A percentile compares a stretch with the other conserved stretches of the same genome.
Evolutionary conservation across 768 basidiomycete genomes (phyloP).

Genomic region (Suillus alpinus): DNA sequence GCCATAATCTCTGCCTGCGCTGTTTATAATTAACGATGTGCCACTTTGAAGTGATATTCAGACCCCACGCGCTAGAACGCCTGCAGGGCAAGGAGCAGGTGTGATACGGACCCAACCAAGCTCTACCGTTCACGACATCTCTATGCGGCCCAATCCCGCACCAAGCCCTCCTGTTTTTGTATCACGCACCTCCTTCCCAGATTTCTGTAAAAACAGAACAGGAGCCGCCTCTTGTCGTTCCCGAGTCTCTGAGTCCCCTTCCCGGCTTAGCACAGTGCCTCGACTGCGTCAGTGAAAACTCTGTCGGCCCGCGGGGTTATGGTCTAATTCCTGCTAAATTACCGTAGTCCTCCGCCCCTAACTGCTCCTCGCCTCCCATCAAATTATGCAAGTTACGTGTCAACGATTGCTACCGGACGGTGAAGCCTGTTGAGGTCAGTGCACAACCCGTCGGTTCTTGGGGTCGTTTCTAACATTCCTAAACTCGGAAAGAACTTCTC

Average conservation of each 20-base stretch:
- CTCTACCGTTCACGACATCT: conserved; percentile 43
- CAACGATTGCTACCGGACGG: too few relatives aligned
- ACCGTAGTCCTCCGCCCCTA: neutral
- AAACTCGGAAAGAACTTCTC: too few relatives aligned
- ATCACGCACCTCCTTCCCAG: neutral
- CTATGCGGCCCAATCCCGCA: conserved; percentile 51
- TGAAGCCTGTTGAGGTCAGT: conserved; percentile 8
- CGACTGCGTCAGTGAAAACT: neutral
- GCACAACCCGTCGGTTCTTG: too few relatives aligned
- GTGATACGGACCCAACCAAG: conserved; percentile 45
- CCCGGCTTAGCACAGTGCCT: neutral
- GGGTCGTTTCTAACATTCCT: neutral
- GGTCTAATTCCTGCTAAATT: neutral
- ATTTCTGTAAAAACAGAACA: neutral
- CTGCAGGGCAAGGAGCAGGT: conserved; percentile 1
- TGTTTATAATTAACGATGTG: neutral
- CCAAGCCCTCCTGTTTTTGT: conserved; percentile 32
- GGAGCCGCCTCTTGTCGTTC: too few relatives aligned
- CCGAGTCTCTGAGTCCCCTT: neutral
- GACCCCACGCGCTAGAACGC: neutral
- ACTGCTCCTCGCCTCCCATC: too few relatives aligned
- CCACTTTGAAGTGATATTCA: neutral
- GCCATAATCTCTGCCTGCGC: neutral
- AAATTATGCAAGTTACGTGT: too few relatives aligned
- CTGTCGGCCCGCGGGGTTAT: neutral